These are phyloP conservation scores for Hyparrhenia diplandra DNA, from an alignment of 176 grass and related monocot genomes.

Conservation along the genomic window DNA sequence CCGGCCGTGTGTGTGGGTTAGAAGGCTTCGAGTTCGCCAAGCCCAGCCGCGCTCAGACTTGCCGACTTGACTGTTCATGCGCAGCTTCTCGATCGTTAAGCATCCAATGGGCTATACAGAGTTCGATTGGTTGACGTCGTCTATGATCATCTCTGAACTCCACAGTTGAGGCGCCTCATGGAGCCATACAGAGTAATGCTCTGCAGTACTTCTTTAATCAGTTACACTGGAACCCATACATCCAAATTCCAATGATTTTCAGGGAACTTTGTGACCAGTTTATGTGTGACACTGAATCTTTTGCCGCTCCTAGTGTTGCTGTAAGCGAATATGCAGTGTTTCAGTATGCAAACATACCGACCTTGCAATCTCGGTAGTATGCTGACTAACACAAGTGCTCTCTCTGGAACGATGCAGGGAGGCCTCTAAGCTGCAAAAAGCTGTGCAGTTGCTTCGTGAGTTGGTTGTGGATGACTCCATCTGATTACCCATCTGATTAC, in stretches of 20 bases:
- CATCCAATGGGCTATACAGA: no score
- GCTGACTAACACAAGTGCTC: not conserved
- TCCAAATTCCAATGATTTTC: not conserved
- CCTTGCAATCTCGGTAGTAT: not conserved
- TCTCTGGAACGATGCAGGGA: slow-evolving; percentile 30
- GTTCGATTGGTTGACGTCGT: no score
- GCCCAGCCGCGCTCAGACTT: not conserved
- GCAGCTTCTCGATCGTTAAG: not conserved
- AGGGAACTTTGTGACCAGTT: slow-evolving; percentile 67
- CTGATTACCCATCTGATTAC: no score
- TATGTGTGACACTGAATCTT: slow-evolving; percentile 53
- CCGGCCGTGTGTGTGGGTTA: not conserved
- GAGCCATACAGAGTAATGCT: slow-evolving; percentile 30
- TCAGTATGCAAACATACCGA: not conserved
- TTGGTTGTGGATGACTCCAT: no score
- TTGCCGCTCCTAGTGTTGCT: slow-evolving; percentile 21
- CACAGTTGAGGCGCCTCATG: slow-evolving; percentile 50
- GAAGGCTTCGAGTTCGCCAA: not conserved
- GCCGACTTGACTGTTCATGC: slow-evolving; percentile 12
- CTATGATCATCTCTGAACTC: slow-evolving; percentile 60
- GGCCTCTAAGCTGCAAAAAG: slow-evolving; percentile 38
- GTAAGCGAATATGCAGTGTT: slow-evolving; percentile 18
- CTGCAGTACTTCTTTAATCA: not conserved
- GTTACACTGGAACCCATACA: not conserved
- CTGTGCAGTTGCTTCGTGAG: slow-evolving; percentile 52